A percentile compares a stretch with the other conserved stretches of the same genome.
phyloP scores from a whole-genome alignment of 179 eudicot genomes.

The Amaranthus tricolor region DNA sequence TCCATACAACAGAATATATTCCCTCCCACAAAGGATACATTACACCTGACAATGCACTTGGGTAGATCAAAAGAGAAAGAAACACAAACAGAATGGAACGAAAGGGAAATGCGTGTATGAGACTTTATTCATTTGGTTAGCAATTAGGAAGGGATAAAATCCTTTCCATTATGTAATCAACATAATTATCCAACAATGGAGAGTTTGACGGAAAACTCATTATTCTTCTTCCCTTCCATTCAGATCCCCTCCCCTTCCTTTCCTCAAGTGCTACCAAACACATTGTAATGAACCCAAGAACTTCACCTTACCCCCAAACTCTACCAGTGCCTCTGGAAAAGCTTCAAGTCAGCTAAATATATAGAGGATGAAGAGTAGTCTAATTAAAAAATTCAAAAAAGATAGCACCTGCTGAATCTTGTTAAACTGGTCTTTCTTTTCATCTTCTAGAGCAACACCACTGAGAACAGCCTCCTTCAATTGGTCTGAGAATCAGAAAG shows the following conservation, averaged over 20 bases:
- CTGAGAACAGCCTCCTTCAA: constrained; percentile 81
- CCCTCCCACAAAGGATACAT: background rate
- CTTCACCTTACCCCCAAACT: background rate
- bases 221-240: too few species aligned
- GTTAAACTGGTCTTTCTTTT: constrained; percentile 79
- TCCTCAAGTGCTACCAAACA: too few species aligned
- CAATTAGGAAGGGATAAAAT: too few species aligned
- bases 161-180: too few species aligned
- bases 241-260: too few species aligned
- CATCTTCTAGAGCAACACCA: constrained; percentile 95
- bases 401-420: constrained; percentile 75
- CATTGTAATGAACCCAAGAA: background rate
- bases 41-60: background rate
- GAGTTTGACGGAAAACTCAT: too few species aligned
- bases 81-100: background rate
- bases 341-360: background rate
- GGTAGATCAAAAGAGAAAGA: background rate
- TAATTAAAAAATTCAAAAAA: background rate
- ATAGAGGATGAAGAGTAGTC: background rate
- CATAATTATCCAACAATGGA: too few species aligned
- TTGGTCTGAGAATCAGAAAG: constrained; percentile 56
- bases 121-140: too few species aligned
- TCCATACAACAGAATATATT: background rate
- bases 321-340: background rate
- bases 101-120: background rate